Percentiles rank a stretch among this genome's conserved stretches.
phyloP scores from a whole-genome alignment of 768 basidiomycete species.

The Fistulinella prunicolor region DNA sequence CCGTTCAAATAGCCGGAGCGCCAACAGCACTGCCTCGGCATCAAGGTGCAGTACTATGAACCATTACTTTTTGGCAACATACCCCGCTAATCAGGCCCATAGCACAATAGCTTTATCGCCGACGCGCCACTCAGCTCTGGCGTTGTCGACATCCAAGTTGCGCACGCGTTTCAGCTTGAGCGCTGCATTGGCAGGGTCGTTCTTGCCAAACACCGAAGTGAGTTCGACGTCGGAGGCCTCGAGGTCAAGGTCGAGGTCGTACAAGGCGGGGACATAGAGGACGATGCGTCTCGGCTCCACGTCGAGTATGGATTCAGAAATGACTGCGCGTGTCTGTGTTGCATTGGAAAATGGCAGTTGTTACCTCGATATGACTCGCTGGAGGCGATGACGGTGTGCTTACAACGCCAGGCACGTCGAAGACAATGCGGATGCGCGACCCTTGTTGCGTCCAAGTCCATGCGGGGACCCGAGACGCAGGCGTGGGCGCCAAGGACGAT shows the following conservation, averaged over 20 bases:
- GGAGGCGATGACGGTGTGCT: conserved; percentile 25
- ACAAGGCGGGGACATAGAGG: conserved; percentile 46
- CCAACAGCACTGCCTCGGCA: neutral
- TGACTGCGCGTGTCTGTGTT: conserved; percentile 44
- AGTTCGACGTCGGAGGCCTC: conserved; percentile 55
- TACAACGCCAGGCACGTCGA: conserved; percentile 58
- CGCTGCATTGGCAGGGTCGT: conserved; percentile 23
- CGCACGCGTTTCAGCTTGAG: conserved; percentile 57
- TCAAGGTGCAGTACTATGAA: neutral
- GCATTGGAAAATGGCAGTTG: neutral
- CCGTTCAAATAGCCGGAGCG: neutral
- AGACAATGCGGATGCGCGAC: conserved; percentile 44
- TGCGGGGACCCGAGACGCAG: conserved; percentile 27
- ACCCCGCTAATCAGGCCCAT: conserved; percentile 29
- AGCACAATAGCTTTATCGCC: conserved; percentile 50
- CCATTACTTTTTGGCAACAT: neutral
- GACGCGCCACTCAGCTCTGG: conserved; percentile 67
- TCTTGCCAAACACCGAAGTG: conserved; percentile 21
- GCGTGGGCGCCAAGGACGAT: conserved; percentile 2
- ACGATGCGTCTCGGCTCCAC: conserved; percentile 61
- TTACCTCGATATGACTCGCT: conserved; percentile 7
- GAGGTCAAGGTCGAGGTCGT: conserved; percentile 57
- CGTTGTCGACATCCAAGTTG: conserved; percentile 58
- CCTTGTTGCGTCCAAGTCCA: conserved; percentile 56
- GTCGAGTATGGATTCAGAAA: conserved; percentile 54